Percentiles rank a stretch among this genome's conserved stretches.
Evolutionary conservation across 2,329 filamentous ascomycete species (phyloP).

Genomic region (Botrytis tulipae): DNA sequence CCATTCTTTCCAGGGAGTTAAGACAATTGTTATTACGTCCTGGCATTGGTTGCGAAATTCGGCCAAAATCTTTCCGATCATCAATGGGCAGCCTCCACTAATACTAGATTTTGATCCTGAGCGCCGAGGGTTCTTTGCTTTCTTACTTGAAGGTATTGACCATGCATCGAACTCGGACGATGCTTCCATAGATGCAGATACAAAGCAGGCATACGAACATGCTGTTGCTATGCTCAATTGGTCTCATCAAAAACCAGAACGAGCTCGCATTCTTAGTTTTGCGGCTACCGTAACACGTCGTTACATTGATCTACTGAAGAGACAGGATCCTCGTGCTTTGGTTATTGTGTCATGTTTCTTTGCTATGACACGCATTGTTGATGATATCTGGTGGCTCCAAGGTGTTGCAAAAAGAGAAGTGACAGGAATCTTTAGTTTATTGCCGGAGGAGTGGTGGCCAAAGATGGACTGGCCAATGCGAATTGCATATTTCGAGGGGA

Average conservation of each 20-base stretch:
- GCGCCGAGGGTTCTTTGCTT: constrained; percentile 57
- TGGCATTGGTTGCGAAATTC: constrained; percentile 63
- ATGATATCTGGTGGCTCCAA: constrained; percentile 62
- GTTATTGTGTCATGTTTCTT: constrained; percentile 38
- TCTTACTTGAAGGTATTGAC: constrained; percentile 56
- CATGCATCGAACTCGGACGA: constrained; percentile 49
- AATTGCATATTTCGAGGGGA: constrained; percentile 35
- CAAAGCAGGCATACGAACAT: constrained; percentile 59
- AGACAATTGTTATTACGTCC: constrained; percentile 61
- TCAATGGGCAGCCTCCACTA: constrained; percentile 62
- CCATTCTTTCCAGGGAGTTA: constrained; percentile 65
- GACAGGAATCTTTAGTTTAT: constrained; percentile 46
- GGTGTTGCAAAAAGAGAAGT: constrained; percentile 66
- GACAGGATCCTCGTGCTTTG: constrained; percentile 46
- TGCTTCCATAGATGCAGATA: constrained; percentile 33
- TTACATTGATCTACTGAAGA: constrained; percentile 59
- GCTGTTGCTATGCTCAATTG: constrained; percentile 66
- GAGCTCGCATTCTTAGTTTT: constrained; percentile 59
- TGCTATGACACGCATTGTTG: constrained; percentile 34
- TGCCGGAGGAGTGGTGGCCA: constrained; percentile 36
- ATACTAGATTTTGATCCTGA: constrained; percentile 56
- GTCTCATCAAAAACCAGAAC: constrained; percentile 60
- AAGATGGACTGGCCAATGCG: constrained; percentile 38
- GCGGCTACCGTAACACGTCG: constrained; percentile 62
- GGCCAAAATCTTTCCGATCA: constrained; percentile 57